phyloP scores from a whole-genome alignment of 1,284 basidiomycete species.

The Inonotus hispidus region DNA sequence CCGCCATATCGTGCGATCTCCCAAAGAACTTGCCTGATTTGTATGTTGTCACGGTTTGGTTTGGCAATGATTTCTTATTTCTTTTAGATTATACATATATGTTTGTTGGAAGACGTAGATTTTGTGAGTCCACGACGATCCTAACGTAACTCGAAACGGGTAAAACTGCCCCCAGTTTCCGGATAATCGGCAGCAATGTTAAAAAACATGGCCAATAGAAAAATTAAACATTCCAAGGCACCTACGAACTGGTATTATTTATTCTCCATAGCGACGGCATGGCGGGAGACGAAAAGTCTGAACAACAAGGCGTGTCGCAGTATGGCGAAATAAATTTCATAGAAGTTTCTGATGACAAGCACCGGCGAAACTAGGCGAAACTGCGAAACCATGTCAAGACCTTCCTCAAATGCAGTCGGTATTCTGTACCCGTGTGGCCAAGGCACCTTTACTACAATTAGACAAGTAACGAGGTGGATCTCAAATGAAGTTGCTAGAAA shows the following conservation, averaged over 20 bases:
- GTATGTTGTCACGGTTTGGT: not conserved
- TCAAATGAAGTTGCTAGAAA: not conserved
- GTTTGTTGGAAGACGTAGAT: not conserved
- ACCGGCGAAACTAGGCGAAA: not conserved
- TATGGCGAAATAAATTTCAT: not conserved
- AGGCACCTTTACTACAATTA: not conserved
- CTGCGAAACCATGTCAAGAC: not conserved
- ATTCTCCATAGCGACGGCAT: not conserved
- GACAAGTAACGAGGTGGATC: not conserved
- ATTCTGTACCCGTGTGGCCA: not conserved
- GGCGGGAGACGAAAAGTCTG: not conserved
- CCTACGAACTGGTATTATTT: not conserved
- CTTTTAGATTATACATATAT: no score
- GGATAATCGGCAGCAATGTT: not conserved
- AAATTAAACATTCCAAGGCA: not conserved
- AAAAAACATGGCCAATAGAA: not conserved
- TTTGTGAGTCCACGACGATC: constrained; percentile 2
- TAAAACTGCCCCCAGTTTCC: not conserved
- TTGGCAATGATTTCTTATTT: no score
- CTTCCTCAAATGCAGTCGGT: not conserved
- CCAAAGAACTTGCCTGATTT: not conserved
- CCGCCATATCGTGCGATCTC: not conserved
- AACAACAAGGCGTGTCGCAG: not conserved
- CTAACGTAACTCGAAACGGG: not conserved
- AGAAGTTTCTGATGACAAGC: not conserved